Evolutionary conservation across 106 monocot species (phyloP).

Genomic region (Acorus calamus): DNA sequence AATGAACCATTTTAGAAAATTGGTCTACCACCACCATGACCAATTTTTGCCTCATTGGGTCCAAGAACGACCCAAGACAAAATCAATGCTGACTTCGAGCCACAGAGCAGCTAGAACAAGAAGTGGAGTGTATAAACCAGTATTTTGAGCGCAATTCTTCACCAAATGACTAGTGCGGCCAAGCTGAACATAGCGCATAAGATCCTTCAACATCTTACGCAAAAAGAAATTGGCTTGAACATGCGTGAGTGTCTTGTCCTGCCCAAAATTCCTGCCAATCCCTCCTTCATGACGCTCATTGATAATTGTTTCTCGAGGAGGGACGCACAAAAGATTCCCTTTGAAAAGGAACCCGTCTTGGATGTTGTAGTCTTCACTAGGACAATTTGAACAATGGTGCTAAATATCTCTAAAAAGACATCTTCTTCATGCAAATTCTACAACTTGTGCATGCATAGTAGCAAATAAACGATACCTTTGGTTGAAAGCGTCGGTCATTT

Average conservation of each 20-base stretch:
- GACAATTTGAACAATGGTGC: not conserved
- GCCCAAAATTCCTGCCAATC: not conserved
- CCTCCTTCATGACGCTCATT: too few relatives aligned
- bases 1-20: slow-evolving; percentile 6
- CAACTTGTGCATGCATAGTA: too few relatives aligned
- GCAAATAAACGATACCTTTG: too few relatives aligned
- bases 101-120: not conserved
- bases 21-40: slow-evolving; percentile 1
- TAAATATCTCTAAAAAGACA: too few relatives aligned
- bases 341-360: slow-evolving; percentile 4
- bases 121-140: not conserved
- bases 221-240: not conserved
- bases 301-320: not conserved
- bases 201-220: not conserved
- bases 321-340: too few relatives aligned
- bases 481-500: too few relatives aligned
- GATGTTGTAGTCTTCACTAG: not conserved
- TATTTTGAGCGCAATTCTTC: not conserved
- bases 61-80: not conserved
- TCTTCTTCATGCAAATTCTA: too few relatives aligned
- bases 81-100: not conserved
- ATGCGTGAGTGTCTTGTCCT: slow-evolving; percentile 1
- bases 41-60: slow-evolving; percentile 1
- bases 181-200: not conserved
- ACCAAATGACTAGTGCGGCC: not conserved